Evolutionary conservation across 345 rosid species (phyloP).

Genomic region (Lagerstroemia speciosa): DNA sequence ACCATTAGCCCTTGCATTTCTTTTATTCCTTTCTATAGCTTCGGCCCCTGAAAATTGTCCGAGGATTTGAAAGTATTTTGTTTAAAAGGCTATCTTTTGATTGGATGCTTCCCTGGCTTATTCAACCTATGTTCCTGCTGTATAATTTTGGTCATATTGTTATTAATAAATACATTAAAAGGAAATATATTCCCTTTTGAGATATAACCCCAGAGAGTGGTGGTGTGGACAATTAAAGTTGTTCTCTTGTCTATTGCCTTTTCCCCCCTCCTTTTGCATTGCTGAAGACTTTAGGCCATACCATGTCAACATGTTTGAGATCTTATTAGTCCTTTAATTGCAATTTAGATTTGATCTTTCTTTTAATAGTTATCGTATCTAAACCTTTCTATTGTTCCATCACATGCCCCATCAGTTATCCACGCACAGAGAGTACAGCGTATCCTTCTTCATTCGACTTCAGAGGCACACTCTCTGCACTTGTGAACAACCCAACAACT

Average conservation of each 20-base stretch:
- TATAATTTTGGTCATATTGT: not conserved
- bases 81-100: not conserved
- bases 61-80: not conserved
- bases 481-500: slow-evolving; percentile 49
- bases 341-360: not conserved
- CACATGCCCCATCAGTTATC: slow-evolving; percentile 44
- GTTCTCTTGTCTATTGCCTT: not conserved
- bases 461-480: slow-evolving; percentile 57
- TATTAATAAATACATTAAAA: not conserved
- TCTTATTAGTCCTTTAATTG: not conserved
- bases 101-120: not conserved
- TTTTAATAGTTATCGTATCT: not conserved
- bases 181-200: not conserved
- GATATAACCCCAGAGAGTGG: not conserved
- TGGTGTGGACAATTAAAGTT: not conserved
- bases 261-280: not conserved
- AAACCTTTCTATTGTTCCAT: not conserved
- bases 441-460: slow-evolving; percentile 93
- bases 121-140: not conserved
- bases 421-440: slow-evolving; percentile 94
- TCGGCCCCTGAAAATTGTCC: not conserved
- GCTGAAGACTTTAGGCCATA: not conserved
- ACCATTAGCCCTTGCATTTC: not conserved
- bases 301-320: not conserved
- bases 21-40: not conserved